Conservation (phyloP, 176 grass and related monocot species). For the Eragrostis nindensis region DNA sequence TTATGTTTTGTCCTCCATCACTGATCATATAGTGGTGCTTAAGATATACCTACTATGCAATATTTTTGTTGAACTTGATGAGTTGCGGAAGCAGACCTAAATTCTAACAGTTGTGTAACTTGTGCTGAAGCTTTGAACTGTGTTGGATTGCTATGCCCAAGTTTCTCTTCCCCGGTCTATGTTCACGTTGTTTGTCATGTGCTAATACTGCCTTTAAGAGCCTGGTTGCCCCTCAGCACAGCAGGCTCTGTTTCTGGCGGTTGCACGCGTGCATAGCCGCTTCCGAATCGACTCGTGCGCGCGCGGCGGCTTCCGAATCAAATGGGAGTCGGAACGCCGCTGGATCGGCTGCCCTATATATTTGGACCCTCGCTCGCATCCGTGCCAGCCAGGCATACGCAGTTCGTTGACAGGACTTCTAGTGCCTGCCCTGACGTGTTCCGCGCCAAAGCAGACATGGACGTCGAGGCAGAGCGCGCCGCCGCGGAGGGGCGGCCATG, state of each 20-base stretch:
- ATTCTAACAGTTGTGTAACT: not conserved
- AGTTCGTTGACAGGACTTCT: not conserved
- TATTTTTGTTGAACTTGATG: not conserved
- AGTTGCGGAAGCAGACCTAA: too few species aligned
- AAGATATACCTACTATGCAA: not conserved
- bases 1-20: constrained; percentile 12
- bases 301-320: too few species aligned
- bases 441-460: not conserved
- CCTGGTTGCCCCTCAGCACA: too few species aligned
- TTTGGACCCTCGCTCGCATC: too few species aligned
- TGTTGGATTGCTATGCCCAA: not conserved
- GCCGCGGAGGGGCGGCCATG: not conserved
- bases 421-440: too few species aligned
- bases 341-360: too few species aligned
- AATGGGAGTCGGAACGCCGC: too few species aligned
- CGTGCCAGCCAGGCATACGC: too few species aligned
- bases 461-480: not conserved
- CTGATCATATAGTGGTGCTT: not conserved
- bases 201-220: too few species aligned
- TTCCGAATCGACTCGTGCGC: too few species aligned
- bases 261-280: too few species aligned
- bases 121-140: not conserved
- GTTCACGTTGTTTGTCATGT: not conserved
- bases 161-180: not conserved
- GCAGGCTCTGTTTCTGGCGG: too few species aligned